These are phyloP conservation scores for Astrothelium subdiscretum DNA, from an alignment of 495 filamentous ascomycete species.

Conservation along the genomic window DNA sequence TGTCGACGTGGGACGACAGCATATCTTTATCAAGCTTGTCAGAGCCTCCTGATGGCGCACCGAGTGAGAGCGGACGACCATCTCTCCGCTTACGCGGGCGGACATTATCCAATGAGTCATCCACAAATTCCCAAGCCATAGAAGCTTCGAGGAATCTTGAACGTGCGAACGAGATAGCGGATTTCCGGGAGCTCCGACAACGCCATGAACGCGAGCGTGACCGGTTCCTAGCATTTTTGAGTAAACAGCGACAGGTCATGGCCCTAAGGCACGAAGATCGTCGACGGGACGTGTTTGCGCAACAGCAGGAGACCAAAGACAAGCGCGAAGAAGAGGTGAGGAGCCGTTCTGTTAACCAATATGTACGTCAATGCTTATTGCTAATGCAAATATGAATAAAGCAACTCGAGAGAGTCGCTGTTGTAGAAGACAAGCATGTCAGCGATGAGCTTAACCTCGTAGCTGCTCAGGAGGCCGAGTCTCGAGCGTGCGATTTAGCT, in stretches of 20 bases:
- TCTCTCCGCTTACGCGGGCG: slow-evolving; percentile 28
- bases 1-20: slow-evolving; percentile 42
- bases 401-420: slow-evolving; percentile 39
- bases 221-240: slow-evolving; percentile 45
- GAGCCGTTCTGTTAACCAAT: background rate
- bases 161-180: slow-evolving; percentile 20
- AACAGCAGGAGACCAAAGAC: slow-evolving; percentile 14
- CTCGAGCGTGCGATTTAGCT: slow-evolving; percentile 51
- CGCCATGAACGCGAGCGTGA: slow-evolving; percentile 45
- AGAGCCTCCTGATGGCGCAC: slow-evolving; percentile 7
- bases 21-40: slow-evolving; percentile 40
- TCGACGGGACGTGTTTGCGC: slow-evolving; percentile 32
- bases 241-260: slow-evolving; percentile 42
- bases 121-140: slow-evolving; percentile 5
- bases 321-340: slow-evolving; percentile 11
- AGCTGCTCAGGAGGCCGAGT: slow-evolving; percentile 36
- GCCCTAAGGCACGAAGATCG: slow-evolving; percentile 38
- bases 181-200: slow-evolving; percentile 41
- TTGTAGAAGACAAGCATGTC: slow-evolving; percentile 64
- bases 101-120: slow-evolving; percentile 9
- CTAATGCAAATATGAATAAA: slow-evolving; percentile 19
- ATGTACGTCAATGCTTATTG: background rate
- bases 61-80: background rate
- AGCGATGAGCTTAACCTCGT: slow-evolving; percentile 55
- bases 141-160: slow-evolving; percentile 35